Conservation (phyloP, 768 basidiomycete species). For the Naganishia antarctica region DNA sequence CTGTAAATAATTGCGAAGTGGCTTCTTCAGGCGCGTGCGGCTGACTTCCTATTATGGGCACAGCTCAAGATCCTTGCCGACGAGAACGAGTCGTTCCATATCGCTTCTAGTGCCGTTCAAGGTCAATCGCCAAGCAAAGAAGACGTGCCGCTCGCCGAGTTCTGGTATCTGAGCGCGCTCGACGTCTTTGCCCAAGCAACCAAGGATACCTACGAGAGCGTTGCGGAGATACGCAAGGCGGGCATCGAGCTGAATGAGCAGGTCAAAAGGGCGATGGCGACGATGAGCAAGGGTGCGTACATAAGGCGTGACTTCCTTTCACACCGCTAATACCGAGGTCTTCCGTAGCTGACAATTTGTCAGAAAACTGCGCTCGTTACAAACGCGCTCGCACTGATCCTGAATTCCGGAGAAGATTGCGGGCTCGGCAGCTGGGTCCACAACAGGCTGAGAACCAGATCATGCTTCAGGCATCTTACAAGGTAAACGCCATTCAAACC, state of each 20-base stretch:
- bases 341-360: slow-evolving; percentile 57
- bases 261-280: slow-evolving; percentile 42
- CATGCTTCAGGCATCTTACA: slow-evolving; percentile 65
- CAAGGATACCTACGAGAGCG: slow-evolving; percentile 47
- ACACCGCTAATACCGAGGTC: too few relatives aligned
- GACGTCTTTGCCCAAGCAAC: slow-evolving; percentile 56
- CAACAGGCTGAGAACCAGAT: slow-evolving; percentile 79
- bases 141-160: slow-evolving; percentile 48
- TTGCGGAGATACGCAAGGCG: slow-evolving; percentile 50
- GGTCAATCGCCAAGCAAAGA: slow-evolving; percentile 25
- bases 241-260: slow-evolving; percentile 54
- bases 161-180: slow-evolving; percentile 59
- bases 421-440: slow-evolving; percentile 72
- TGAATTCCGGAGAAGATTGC: slow-evolving; percentile 70
- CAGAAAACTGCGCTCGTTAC: slow-evolving; percentile 64
- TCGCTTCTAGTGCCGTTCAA: slow-evolving; percentile 25
- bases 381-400: slow-evolving; percentile 61
- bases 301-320: background rate
- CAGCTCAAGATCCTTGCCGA: slow-evolving; percentile 55
- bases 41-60: background rate
- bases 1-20: slow-evolving; percentile 2
- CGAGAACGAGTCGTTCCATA: slow-evolving; percentile 49
- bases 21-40: too few relatives aligned
- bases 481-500: slow-evolving; percentile 54
- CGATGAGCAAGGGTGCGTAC: slow-evolving; percentile 45